Conservation (phyloP, 139 green algal species). For the Nannochloris sp. region DNA sequence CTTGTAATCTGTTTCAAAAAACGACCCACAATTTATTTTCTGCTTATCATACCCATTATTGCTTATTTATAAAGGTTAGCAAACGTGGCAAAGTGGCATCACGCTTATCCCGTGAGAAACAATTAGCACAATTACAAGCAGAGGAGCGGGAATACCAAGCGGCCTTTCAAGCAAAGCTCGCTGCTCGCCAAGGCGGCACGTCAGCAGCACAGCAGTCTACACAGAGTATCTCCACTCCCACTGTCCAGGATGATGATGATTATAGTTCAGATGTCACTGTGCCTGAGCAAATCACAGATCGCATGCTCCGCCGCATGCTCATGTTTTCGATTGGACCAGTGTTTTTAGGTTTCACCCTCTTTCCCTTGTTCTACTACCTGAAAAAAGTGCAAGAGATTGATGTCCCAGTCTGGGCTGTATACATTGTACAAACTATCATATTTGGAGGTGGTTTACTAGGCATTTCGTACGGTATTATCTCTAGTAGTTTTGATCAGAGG, state of each 20-base stretch:
- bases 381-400: constrained; percentile 62
- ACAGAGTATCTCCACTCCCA: neutral
- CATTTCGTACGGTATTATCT: constrained; percentile 71
- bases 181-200: neutral
- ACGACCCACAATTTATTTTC: too few relatives aligned
- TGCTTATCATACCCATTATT: too few relatives aligned
- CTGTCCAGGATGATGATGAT: neutral
- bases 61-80: constrained; percentile 18
- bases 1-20: too few relatives aligned
- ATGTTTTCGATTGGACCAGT: constrained; percentile 53
- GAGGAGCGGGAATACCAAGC: constrained; percentile 12
- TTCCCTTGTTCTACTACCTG: constrained; percentile 65
- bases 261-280: neutral
- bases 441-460: constrained; percentile 70
- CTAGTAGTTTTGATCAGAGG: constrained; percentile 54
- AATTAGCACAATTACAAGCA: constrained; percentile 20
- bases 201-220: neutral
- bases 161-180: neutral
- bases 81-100: constrained; percentile 35
- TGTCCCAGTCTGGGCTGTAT: constrained; percentile 55
- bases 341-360: constrained; percentile 39
- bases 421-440: constrained; percentile 39
- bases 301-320: constrained; percentile 66
- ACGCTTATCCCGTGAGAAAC: constrained; percentile 20
- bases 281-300: constrained; percentile 33